A percentile compares a stretch with the other conserved stretches of the same genome.
These are phyloP conservation scores for Gonapodya sp. DNA, from an alignment of 192 early-diverging fungal species.

Conservation along the genomic window DNA sequence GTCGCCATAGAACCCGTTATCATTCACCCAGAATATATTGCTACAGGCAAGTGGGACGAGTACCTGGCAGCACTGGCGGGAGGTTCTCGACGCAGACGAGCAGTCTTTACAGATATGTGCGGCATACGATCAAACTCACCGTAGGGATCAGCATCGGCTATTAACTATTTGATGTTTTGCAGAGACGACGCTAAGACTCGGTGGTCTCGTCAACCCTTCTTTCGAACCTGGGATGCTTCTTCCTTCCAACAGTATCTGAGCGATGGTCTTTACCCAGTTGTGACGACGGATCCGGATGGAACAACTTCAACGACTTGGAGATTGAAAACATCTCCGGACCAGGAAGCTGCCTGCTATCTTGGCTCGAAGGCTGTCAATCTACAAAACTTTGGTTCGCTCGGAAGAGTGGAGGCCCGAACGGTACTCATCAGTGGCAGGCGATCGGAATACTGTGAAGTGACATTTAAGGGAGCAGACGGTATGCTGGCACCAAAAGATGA, in stretches of 20 bases:
- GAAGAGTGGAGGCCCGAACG: neutral
- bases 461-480: neutral
- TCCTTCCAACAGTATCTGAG: neutral
- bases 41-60: neutral
- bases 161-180: neutral
- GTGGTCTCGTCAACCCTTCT: neutral
- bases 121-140: too few relatives aligned
- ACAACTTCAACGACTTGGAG: neutral
- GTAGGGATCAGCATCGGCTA: too few relatives aligned
- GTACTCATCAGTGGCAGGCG: neutral
- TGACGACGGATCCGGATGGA: neutral
- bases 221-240: neutral
- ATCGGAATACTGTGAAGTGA: neutral
- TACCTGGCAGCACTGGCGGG: neutral
- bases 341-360: neutral
- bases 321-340: neutral
- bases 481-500: neutral
- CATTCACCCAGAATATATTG: neutral
- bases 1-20: neutral
- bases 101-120: neutral
- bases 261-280: neutral
- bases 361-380: neutral
- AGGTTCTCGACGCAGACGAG: neutral
- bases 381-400: neutral
- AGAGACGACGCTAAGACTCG: neutral